Evolutionary conservation across 1,284 basidiomycete species (phyloP).

Genomic region (Cronartium ribicola): DNA sequence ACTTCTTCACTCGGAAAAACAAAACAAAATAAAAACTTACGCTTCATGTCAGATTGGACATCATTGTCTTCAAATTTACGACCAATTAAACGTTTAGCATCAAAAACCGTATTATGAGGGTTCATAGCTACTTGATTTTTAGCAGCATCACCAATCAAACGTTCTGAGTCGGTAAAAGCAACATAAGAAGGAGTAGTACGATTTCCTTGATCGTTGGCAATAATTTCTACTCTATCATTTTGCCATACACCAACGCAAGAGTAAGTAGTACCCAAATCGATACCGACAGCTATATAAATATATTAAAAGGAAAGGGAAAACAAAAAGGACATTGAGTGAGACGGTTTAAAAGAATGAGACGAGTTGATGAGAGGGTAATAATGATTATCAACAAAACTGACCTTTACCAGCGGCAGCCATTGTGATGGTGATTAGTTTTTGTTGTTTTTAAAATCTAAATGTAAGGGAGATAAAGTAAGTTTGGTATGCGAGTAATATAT

Average conservation of each 20-base stretch:
- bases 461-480: neutral
- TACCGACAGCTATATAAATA: slow-evolving; percentile 49
- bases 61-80: slow-evolving; percentile 78
- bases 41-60: slow-evolving; percentile 91
- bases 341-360: neutral
- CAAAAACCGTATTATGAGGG: slow-evolving; percentile 64
- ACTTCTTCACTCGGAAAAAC: neutral
- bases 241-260: slow-evolving; percentile 92
- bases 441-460: no score
- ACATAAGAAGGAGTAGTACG: slow-evolving; percentile 92
- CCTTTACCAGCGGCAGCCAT: slow-evolving; percentile 10
- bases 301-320: neutral
- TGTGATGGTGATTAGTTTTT: no score
- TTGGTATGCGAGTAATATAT: no score
- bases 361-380: neutral
- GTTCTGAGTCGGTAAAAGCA: slow-evolving; percentile 86
- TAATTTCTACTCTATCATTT: slow-evolving; percentile 98
- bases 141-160: slow-evolving; percentile 90
- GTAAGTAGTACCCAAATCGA: slow-evolving; percentile 55
- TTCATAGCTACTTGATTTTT: slow-evolving; percentile 79
- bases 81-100: slow-evolving; percentile 84
- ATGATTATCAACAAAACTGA: neutral
- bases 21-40: neutral
- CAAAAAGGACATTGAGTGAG: neutral
- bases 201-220: slow-evolving; percentile 86